Base-by-base conservation (phyloP, 2,329 filamentous ascomycete genomes). In the Macrophomina tecta region DNA sequence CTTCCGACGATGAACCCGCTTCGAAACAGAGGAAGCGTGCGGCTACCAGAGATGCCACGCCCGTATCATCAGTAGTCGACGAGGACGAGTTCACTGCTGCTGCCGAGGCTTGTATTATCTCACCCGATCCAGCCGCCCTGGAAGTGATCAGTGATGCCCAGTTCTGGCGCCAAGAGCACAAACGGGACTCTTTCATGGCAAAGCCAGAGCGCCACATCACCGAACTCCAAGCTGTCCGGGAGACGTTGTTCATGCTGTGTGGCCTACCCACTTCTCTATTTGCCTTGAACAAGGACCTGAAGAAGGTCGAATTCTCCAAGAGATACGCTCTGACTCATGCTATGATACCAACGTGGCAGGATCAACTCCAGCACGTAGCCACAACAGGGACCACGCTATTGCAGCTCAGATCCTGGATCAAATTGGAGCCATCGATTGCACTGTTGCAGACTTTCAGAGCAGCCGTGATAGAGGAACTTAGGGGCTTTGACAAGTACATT, bases 171-270 rank as follows among this genome's bases (percentile, higher is more conserved):
- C 30, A 48, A 30, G 48, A 48, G n/a, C 40, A 58, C 72, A 64
- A 65, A 40, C 34, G 58, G 2, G 58, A 62, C n/a, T 53, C 65
- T 7, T 7, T 51, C 18, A 38, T 42, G 18, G 6, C 52, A 7
- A 42, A 61, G 42, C 64, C 38, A 45, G 55, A 36, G n/a, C 16
- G 70, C 3, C 72, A 74, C 16, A 81, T 94, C 5, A 87, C 90
- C 0, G 94, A 97, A 75, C 81, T 91, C 1, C 89, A 94, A 69
- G 82, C 89, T 11, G 81, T 94, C 32, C 87, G 93, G 56, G 93
- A 98, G 73, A 86, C 88, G 0, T 82, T 97, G 0, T 94, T 92
- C 72, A 96, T 97, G 92, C 84, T 98, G 0, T 87, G 88, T 64
- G 94, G 94, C 0, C 81, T 95, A 4, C 86, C 89, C 5, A 94